These are phyloP conservation scores for Tetrapisispora namnaoensis DNA, from an alignment of 805 yeast genomes.

Conservation along the genomic window DNA sequence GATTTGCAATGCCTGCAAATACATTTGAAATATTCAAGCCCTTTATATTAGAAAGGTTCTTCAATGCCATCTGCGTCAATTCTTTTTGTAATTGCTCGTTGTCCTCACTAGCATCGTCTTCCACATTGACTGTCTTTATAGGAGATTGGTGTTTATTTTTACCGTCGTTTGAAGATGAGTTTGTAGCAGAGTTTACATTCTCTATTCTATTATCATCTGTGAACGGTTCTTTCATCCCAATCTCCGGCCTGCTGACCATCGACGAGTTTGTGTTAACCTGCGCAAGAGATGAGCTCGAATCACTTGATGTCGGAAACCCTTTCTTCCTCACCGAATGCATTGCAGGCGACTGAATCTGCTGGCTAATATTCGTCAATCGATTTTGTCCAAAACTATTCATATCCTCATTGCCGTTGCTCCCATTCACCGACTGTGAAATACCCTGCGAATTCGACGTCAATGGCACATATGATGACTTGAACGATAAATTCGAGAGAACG, in stretches of 20 bases:
- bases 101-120: constrained; percentile 20
- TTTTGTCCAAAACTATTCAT: constrained; percentile 5
- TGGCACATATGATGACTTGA: constrained; percentile 41
- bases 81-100: constrained; percentile 26
- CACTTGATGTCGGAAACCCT: constrained; percentile 11
- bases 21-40: not conserved
- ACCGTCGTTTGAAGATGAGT: not conserved
- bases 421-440: not conserved
- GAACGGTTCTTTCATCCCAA: constrained; percentile 29
- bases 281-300: not conserved
- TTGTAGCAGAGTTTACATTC: not conserved
- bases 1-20: not conserved
- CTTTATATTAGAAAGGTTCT: constrained; percentile 27
- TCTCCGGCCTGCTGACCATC: constrained; percentile 4
- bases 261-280: not conserved
- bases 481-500: constrained; percentile 49
- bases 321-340: constrained; percentile 29
- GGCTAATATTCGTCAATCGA: constrained; percentile 24
- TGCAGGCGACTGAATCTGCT: constrained; percentile 36
- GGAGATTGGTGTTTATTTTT: not conserved
- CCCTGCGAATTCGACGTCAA: not conserved
- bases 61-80: constrained; percentile 33
- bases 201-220: constrained; percentile 20
- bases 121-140: not conserved
- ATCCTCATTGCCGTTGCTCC: constrained; percentile 39